Evolutionary conservation across 169 alveolate species (phyloP).

Genomic region (Eimeria necatrix): DNA sequence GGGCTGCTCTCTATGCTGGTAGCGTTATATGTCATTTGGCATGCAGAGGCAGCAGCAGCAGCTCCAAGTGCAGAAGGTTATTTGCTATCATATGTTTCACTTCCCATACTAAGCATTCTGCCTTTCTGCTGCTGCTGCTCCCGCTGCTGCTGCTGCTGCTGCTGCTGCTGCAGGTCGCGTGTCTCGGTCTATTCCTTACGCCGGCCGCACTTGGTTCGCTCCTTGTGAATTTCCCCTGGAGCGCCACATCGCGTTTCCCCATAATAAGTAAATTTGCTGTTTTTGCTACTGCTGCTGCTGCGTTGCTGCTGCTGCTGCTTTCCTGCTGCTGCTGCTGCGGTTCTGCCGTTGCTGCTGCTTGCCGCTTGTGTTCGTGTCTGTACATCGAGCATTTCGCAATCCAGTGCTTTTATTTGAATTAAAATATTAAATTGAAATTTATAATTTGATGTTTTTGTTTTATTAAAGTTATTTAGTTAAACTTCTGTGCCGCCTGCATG

Average conservation of each 20-base stretch:
- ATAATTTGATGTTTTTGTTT: no score
- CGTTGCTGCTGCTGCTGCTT: no score
- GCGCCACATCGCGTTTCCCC: slow-evolving; percentile 60
- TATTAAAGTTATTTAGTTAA: no score
- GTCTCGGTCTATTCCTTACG: slow-evolving; percentile 71
- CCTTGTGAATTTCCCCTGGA: slow-evolving; percentile 70
- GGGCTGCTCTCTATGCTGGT: not conserved
- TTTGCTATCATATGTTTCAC: no score
- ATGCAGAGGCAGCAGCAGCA: not conserved
- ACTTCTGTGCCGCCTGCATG: no score
- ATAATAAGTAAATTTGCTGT: slow-evolving; percentile 8
- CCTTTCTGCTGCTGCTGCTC: not conserved
- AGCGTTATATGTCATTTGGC: not conserved
- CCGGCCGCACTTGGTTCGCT: slow-evolving; percentile 74
- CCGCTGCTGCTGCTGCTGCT: not conserved
- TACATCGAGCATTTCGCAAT: no score
- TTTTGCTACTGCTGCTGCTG: not conserved
- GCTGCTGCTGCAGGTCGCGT: slow-evolving; percentile 22
- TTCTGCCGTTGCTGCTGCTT: no score
- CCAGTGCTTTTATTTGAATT: not conserved
- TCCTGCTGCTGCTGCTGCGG: no score
- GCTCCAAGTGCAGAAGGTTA: not conserved
- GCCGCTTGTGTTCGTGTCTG: no score
- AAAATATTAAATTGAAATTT: no score
- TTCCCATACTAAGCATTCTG: no score